These are phyloP conservation scores for Phytopythium mirpurense DNA, from an alignment of 352 stramenopile species.

Conservation along the genomic window DNA sequence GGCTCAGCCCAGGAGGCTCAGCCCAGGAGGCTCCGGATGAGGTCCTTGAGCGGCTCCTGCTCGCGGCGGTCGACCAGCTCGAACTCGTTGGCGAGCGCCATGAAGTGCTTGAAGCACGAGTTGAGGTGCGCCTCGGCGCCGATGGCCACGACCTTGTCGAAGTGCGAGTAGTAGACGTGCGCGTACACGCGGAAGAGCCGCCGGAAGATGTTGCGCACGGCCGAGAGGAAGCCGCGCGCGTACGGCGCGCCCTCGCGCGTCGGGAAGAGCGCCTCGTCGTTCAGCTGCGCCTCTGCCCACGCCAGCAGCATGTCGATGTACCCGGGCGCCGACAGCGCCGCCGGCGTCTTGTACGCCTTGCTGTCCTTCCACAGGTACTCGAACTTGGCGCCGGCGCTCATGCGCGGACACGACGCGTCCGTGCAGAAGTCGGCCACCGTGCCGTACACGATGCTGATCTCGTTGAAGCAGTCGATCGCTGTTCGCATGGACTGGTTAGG, in stretches of 20 bases:
- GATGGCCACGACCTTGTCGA: constrained; percentile 92
- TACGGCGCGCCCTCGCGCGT: constrained; percentile 63
- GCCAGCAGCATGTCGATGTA: constrained; percentile 92
- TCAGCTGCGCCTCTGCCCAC: constrained; percentile 89
- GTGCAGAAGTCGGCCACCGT: constrained; percentile 86
- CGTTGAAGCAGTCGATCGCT: constrained; percentile 95
- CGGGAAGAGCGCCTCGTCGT: constrained; percentile 75
- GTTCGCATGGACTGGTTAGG: too few species aligned
- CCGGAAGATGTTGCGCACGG: constrained; percentile 92
- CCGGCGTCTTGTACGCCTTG: constrained; percentile 64
- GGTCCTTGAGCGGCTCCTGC: constrained; percentile 91
- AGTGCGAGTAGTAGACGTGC: constrained; percentile 96
- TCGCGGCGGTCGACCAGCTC: constrained; percentile 92
- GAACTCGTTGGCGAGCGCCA: constrained; percentile 95
- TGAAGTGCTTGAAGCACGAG: constrained; percentile 98
- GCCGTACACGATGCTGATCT: constrained; percentile 91
- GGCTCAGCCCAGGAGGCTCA: too few species aligned
- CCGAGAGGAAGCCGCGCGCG: constrained; percentile 75
- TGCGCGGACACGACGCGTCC: constrained; percentile 52
- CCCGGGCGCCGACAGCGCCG: constrained; percentile 71
- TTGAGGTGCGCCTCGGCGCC: constrained; percentile 96
- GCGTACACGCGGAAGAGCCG: constrained; percentile 96
- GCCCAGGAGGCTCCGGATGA: constrained; percentile 89
- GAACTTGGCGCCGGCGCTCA: constrained; percentile 81
- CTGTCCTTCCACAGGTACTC: constrained; percentile 89